Evolutionary conservation across 768 basidiomycete genomes (phyloP).

Genomic region (Trametes meyenii): DNA sequence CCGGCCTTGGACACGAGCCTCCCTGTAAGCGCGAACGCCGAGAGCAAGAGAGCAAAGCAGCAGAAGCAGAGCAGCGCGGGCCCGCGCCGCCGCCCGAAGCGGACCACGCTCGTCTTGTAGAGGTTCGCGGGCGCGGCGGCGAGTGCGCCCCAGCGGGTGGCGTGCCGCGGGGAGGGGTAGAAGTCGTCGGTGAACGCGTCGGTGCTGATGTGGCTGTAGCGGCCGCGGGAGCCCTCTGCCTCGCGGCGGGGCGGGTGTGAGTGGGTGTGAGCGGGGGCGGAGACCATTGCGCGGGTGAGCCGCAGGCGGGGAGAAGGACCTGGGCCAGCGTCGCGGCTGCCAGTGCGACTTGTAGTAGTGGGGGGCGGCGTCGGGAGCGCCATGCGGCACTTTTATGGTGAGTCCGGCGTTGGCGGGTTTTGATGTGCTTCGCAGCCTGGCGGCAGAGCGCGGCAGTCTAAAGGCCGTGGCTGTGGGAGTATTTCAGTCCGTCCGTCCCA

Average conservation of each 20-base stretch:
- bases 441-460: no score
- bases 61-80: conserved; percentile 53
- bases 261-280: background rate
- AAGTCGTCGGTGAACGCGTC: conserved; percentile 35
- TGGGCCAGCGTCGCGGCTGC: background rate
- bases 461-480: no score
- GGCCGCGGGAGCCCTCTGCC: conserved; percentile 6
- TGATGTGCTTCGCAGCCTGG: no score
- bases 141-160: conserved; percentile 49
- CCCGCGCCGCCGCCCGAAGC: conserved; percentile 63
- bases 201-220: conserved; percentile 50
- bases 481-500: no score
- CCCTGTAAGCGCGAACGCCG: conserved; percentile 59
- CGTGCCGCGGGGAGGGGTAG: conserved; percentile 49
- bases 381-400: conserved; percentile 3
- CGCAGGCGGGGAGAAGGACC: conserved; percentile 13
- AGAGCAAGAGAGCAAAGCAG: conserved; percentile 49
- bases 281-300: conserved; percentile 6
- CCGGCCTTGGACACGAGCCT: conserved; percentile 61
- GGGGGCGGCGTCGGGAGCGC: conserved; percentile 6
- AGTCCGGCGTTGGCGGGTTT: background rate
- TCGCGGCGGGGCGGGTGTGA: background rate
- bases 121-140: conserved; percentile 62
- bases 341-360: background rate
- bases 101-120: conserved; percentile 56